Base-by-base conservation (phyloP, 1,284 basidiomycete species). In the Stereum hirsutum region DNA sequence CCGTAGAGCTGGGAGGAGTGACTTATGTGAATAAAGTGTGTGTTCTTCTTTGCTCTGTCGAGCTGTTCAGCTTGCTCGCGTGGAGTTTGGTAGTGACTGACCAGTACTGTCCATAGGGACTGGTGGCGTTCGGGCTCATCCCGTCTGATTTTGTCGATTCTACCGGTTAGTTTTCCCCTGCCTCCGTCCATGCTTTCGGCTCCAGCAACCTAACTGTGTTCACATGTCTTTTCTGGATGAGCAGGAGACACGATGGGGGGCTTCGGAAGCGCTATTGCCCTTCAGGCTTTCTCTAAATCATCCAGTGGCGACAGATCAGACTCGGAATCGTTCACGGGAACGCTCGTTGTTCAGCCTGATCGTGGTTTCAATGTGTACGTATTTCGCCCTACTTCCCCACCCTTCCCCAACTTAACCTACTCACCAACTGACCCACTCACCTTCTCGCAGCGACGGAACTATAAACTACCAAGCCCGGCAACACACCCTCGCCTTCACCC, bases 391-490 rank as follows among this genome's bases (percentile, higher is more conserved):
- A 27, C 36, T 17, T 20, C 31, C 28, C 30, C 17, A 31, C 14
- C 28, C 4, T 31, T 11, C 28, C n/a, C 30, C 30, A 26, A 28
- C 11, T 34, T 17, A 17, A n/a, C 32, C 31, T 46, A 23, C 25
- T 32, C 10, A 19, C 27, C 6, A 15, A 6, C 40, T 11, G 15
- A 11, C 20, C 4, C 15, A 19, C 11, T 8, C 11, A 10, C 10
- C 4, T 20, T 5, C 33, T 23, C 7, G 20, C 38, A 77, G 73
- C 10, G 65, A 70, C 10, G 61, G 53, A 2, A 77, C 78, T 0
- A 66, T 79, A 44, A 72, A 83, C 58, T 83, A 78, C 50, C 72
- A 78, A 54, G 66, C 67, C 3, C 72, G 79, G 12, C 73, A 72
- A 43, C 72, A 79, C 48, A 62, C 68, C 30, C 69, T 85, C 52